Percentiles rank a stretch among this genome's conserved stretches.
Conservation (phyloP, 2,329 filamentous ascomycete species). For the Pseudogymnoascus sp. region DNA sequence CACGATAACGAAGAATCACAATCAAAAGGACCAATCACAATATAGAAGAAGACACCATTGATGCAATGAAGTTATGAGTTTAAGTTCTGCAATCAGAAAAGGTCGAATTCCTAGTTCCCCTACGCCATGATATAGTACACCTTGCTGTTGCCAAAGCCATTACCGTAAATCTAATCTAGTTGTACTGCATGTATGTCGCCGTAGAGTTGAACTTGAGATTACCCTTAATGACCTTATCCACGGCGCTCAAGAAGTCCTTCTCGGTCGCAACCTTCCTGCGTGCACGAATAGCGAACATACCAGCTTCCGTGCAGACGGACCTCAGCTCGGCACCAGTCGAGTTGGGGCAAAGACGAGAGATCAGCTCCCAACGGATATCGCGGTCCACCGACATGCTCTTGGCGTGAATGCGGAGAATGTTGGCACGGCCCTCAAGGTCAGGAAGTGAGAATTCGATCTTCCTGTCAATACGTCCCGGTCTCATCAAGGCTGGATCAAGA, state of each 20-base stretch:
- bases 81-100: conserved; percentile 10
- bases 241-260: conserved; percentile 96
- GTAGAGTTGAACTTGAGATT: conserved; percentile 99
- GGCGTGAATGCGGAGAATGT: conserved; percentile 95
- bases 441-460: conserved; percentile 99
- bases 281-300: conserved; percentile 95
- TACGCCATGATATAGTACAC: conserved; percentile 11
- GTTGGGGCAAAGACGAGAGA: conserved; percentile 93
- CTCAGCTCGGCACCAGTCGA: conserved; percentile 92
- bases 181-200: conserved; percentile 98
- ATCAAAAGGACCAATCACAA: neutral
- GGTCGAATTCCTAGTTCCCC: conserved; percentile 6
- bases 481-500: conserved; percentile 92
- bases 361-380: conserved; percentile 97
- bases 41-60: neutral
- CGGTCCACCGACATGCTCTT: conserved; percentile 99
- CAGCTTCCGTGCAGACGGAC: conserved; percentile 94
- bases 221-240: conserved; percentile 99
- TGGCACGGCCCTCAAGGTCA: conserved; percentile 92
- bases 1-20: neutral
- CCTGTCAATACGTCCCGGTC: conserved; percentile 91
- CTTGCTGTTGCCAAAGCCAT: conserved; percentile 10
- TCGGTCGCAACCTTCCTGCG: conserved; percentile 95
- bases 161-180: conserved; percentile 47
- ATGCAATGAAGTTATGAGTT: neutral